Base-by-base conservation (phyloP, 306 rosid species). In the Inga leiocalycina region DNA sequence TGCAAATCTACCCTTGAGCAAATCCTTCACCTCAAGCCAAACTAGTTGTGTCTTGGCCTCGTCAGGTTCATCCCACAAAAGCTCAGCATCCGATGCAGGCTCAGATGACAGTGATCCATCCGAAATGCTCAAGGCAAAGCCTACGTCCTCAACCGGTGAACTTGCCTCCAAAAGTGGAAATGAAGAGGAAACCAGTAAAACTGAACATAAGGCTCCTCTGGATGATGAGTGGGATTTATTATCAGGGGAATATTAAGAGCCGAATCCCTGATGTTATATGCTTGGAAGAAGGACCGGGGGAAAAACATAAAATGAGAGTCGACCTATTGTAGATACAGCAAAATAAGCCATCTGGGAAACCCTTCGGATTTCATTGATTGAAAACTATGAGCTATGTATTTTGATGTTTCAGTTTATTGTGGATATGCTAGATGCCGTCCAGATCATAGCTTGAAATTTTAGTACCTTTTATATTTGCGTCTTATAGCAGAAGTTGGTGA, bases 21-120 rank as follows among this genome's bases (percentile, higher is more conserved):
- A 90, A 86, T 97, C 98, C 7, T 84, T 94, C 86, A 90, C 97
- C 24, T 90, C 99, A 30, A 82, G 90, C 84, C 98, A 96, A 89
- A 97, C 99, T 6, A 97, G 85, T 78, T 94, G 98, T 86, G 85
- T 87, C 78, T 80, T 97, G 76, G 91, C 91, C 41, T 90, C 91
- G 75, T 87, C 91, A 43, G 85, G 82, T 65, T 86, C 89, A 20
- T 83, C 89, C 59, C 56, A 67, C 74, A 81, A 69, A 75, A 77
- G 84, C 0, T 8, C 37, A 82, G 81, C 82, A 52, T 71, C 92
- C 39, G 82, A 75, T 76, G 37, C 12, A 61, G 87, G 77, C 79
- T 79, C 86, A 7, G 94, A 82, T 85, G 84, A 84, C 67, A 80
- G 81, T 39, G 87, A 79, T 37, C 80, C 89, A 6, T 74, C 83